Evolutionary conservation across 257 asterid genomes (phyloP).

Genomic region (Solanum virginianum): DNA sequence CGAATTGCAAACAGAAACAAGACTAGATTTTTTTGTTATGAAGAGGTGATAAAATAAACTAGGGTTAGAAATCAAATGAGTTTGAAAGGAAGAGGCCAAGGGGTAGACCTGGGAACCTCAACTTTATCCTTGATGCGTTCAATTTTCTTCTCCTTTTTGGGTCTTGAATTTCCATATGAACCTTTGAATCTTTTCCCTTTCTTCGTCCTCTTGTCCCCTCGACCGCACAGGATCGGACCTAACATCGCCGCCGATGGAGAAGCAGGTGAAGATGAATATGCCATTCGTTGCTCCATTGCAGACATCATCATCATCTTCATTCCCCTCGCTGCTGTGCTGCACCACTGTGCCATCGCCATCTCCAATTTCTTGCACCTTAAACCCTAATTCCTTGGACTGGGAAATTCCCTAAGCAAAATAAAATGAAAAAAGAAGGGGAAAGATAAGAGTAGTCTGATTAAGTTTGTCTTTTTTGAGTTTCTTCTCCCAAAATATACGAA

Average conservation of each 20-base stretch:
- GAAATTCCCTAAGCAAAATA: not conserved
- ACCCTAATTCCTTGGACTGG: conserved; percentile 22
- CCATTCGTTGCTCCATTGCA: conserved; percentile 21
- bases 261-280: conserved; percentile 17
- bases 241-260: conserved; percentile 11
- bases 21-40: not conserved
- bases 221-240: conserved; percentile 53
- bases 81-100: conserved; percentile 94
- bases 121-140: conserved; percentile 70
- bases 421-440: not conserved
- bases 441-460: not conserved
- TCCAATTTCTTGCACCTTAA: conserved; percentile 7
- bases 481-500: not conserved
- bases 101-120: conserved; percentile 87
- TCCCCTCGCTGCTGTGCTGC: conserved; percentile 30
- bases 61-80: conserved; percentile 23
- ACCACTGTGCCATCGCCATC: conserved; percentile 50
- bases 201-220: conserved; percentile 81
- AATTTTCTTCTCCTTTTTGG: conserved; percentile 56
- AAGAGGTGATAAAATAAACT: not conserved
- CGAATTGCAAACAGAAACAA: not conserved
- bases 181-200: conserved; percentile 81
- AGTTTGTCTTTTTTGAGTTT: not conserved
- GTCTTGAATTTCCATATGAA: conserved; percentile 62
- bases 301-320: not conserved